Evolutionary conservation across 257 asterid genomes (phyloP).

Genomic region (Ophiorrhiza pumila): DNA sequence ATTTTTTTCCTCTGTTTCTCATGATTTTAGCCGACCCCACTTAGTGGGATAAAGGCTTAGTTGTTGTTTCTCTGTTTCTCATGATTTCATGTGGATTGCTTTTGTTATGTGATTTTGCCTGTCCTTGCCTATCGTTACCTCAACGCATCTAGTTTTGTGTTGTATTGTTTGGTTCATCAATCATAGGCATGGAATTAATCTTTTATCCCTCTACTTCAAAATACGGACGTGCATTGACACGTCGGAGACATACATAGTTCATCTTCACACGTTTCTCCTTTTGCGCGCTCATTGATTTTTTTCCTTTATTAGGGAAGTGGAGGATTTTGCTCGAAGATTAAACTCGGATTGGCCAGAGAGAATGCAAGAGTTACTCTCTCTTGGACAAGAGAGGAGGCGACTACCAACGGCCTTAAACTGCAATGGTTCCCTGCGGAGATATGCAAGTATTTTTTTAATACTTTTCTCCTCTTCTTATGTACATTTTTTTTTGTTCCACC

Average conservation of each 20-base stretch:
- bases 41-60: too few relatives aligned
- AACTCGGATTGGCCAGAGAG: constrained; percentile 95
- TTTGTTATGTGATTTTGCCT: not conserved
- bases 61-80: not conserved
- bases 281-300: constrained; percentile 2
- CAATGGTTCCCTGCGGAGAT: constrained; percentile 65
- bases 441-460: constrained; percentile 43
- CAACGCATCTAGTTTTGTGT: too few relatives aligned
- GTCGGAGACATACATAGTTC: not conserved
- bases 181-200: not conserved
- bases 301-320: constrained; percentile 70
- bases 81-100: too few relatives aligned
- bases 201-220: not conserved
- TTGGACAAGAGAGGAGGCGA: constrained; percentile 70
- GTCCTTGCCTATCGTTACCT: not conserved
- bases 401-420: constrained; percentile 52
- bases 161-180: not conserved
- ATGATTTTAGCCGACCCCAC: too few relatives aligned
- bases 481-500: not conserved
- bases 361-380: constrained; percentile 77
- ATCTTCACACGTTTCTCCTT: not conserved
- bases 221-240: not conserved
- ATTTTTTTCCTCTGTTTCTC: not conserved
- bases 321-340: constrained; percentile 90
- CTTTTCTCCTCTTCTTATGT: not conserved